Base-by-base conservation (phyloP, 257 asterid species). In the Avicennia marina region DNA sequence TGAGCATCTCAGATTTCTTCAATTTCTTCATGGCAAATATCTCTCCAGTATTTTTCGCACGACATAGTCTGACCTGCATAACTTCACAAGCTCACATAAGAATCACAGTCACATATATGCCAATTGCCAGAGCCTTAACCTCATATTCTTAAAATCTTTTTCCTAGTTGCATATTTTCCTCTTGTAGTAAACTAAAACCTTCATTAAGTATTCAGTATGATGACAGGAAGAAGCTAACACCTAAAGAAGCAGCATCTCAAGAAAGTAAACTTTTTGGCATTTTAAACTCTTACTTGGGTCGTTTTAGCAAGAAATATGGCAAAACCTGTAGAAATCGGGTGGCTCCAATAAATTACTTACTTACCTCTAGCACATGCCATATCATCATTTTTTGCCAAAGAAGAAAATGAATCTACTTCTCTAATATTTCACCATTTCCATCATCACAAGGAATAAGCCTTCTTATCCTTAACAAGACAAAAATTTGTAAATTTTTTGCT, bases 1-100 rank as follows among this genome's bases (percentile, higher is more conserved):
- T 91, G 54, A 91, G 91, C 98, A 91, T 91, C 52, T 91, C 98
- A 11, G 95, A 85, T 60, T 91, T 91, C 64, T 84, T 91, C 79
- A 91, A 68, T 68, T 85, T 91, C 77, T 91, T 91, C 98, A 91
- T 88, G 65, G 98, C 98, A 70, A 64, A 85, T 53, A 91, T 79
- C 70, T 91, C 98, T 50, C 98, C 96, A 3, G 95, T 81, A 56
- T 57, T 65, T 74, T 80, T 88, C 21, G 89, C 94, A 46, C 95
- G 95, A 46, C 96, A 91, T n/a, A 91, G 63, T 50, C 98, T 81
- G 55, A 91, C 98, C 98, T 91, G 94, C 69, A 71, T 67, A 45
- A 54, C 20, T 46, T 63, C 44, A 59, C 31, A 69, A 48, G 34
- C 64, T 71, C 71, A 68, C 12, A 12, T 47, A 33, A 4, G 29